Conservation (phyloP, 805 yeast species). For the Candida golubevii region DNA sequence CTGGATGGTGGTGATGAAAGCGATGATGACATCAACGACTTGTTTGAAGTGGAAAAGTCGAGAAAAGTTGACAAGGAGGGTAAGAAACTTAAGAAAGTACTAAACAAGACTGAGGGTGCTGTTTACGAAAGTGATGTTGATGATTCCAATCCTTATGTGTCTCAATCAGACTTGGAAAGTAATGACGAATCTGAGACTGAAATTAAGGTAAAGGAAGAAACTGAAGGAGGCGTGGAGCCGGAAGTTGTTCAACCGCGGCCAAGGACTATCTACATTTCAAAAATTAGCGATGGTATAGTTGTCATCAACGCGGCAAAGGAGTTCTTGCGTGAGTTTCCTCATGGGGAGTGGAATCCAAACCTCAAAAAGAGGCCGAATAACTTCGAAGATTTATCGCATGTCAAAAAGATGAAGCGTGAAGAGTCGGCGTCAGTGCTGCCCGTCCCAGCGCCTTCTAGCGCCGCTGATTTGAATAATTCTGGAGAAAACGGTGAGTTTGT, state of each 20-base stretch:
- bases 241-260: conserved; percentile 6
- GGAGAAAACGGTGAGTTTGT: conserved; percentile 45
- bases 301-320: conserved; percentile 61
- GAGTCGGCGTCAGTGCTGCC: conserved; percentile 14
- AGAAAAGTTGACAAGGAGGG: conserved; percentile 90
- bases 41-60: conserved; percentile 54
- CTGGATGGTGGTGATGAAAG: conserved; percentile 55
- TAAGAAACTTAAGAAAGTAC: conserved; percentile 73
- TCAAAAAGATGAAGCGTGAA: conserved; percentile 40
- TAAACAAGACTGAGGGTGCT: conserved; percentile 81
- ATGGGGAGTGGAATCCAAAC: conserved; percentile 82
- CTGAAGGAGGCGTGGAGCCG: conserved; percentile 19
- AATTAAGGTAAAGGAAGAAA: conserved; percentile 31
- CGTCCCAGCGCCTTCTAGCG: conserved; percentile 7
- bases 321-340: conserved; percentile 62
- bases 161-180: conserved; percentile 51
- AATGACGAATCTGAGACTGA: conserved; percentile 50
- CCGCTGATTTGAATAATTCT: conserved; percentile 29
- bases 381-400: conserved; percentile 23
- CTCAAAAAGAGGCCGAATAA: conserved; percentile 34
- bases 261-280: conserved; percentile 20
- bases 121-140: conserved; percentile 88
- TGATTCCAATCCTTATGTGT: conserved; percentile 71
- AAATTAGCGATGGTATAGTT: conserved; percentile 40
- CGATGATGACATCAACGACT: conserved; percentile 59